Evolutionary conservation across 2,329 filamentous ascomycete species (phyloP), one percentile per base, ranked within the genome.

Genomic region (Aspergillus cejpii): DNA sequence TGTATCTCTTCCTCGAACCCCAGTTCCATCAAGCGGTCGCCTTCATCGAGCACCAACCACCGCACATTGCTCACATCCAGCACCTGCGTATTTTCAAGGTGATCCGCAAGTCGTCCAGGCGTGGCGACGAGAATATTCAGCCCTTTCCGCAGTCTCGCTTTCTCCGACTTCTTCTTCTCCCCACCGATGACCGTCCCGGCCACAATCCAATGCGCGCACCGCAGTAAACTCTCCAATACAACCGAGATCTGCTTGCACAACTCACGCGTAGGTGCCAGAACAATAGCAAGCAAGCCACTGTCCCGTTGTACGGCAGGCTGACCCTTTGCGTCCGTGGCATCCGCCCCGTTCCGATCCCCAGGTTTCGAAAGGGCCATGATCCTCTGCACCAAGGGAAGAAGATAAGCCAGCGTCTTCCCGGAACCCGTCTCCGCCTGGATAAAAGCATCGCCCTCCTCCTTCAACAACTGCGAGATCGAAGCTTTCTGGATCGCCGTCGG

Each of bases 401-500:
- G 76, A 64, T 98, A 98, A n/a, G 92, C 87, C 48, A 98, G 71
- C 0, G 92, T 98, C 71, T 98, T 98, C 69, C 92, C 92, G 0
- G 92, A 98, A 55, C 92, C 92, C 0, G 92, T 98, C 70, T 98
- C 85, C 2, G 92, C 94, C 65, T 97, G 92, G 26, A 98, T 84
- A 59, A 98, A 98, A 2, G 90, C 90, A 71, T 98, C 92, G 37
- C 80, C 83, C 56, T 94, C 85, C 42, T 85, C 83, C 33, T 82
- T 82, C 36, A 94, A 69, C 49, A 98, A 71, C 56, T 92, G 83
- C 33, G 85, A 77, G 29, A 98, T 83, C 1, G 91, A 85, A 50
- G 87, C 87, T 57, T 90, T 90, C 69, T 98, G 92, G 62, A 98
- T 96, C 0, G 87, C 88, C 0, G 92, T 98, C 5, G 92, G 92